Evolutionary conservation across 208 protist genomes (phyloP).

Genomic region (Crithidia expoeki): DNA sequence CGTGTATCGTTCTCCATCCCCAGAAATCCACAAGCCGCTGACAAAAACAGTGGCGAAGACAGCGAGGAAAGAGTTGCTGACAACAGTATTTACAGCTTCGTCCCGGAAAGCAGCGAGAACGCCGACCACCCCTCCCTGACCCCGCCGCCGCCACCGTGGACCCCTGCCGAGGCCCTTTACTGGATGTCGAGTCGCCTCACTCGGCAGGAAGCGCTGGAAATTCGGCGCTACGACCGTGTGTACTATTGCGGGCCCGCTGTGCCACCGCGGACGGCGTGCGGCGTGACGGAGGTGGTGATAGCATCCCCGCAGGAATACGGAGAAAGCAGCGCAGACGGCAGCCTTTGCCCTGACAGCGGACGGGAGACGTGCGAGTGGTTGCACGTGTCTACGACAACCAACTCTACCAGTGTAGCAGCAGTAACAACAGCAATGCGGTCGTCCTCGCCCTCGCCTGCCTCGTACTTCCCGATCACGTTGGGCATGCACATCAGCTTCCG

Average conservation of each 20-base stretch:
- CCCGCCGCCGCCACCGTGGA: conserved; percentile 46
- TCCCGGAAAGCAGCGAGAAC: neutral
- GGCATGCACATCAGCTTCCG: conserved; percentile 94
- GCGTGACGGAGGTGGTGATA: conserved; percentile 12
- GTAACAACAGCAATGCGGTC: neutral
- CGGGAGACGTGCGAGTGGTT: neutral
- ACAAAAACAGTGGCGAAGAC: neutral
- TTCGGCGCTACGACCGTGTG: conserved; percentile 62
- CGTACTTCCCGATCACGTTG: conserved; percentile 88
- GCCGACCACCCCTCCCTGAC: conserved; percentile 1
- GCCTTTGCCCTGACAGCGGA: neutral
- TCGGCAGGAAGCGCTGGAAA: conserved; percentile 79
- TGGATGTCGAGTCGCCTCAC: conserved; percentile 58
- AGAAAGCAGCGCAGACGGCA: neutral
- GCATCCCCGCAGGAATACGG: neutral
- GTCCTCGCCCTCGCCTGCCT: neutral
- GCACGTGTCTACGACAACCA: too few species aligned
- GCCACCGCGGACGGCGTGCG: conserved; percentile 24
- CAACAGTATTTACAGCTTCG: neutral
- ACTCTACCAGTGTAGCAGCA: too few species aligned
- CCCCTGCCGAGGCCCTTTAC: conserved; percentile 42
- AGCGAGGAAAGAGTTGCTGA: neutral
- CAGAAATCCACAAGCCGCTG: neutral
- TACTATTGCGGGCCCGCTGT: conserved; percentile 85
- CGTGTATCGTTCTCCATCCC: neutral